Conservation (phyloP, 2,329 filamentous ascomycete genomes). For the Colletotrichum liaoningense region DNA sequence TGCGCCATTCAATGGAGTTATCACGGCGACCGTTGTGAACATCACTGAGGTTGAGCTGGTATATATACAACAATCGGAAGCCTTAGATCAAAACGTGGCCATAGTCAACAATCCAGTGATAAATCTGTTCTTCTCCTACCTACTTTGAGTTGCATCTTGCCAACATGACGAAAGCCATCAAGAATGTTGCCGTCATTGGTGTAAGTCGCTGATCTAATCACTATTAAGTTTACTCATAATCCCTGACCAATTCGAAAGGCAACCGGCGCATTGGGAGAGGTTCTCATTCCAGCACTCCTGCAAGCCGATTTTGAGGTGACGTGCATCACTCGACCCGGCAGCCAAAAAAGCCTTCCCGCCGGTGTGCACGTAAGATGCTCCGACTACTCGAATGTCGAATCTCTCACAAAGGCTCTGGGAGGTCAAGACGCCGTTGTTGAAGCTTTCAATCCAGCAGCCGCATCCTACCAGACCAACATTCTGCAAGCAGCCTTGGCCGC, state of each 20-base stretch:
- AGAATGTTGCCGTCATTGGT: conserved; percentile 10
- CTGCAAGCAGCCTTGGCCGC: conserved; percentile 36
- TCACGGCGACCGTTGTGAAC: not conserved
- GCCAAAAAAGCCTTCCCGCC: conserved; percentile 38
- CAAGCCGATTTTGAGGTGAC: not conserved
- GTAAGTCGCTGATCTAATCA: not conserved
- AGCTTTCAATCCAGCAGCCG: conserved; percentile 40
- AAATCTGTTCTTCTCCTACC: too few species aligned
- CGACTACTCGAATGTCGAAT: conserved; percentile 57
- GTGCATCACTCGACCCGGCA: not conserved
- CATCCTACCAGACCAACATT: conserved; percentile 36
- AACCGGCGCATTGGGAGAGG: conserved; percentile 8
- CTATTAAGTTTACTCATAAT: accelerated
- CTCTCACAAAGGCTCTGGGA: conserved; percentile 41
- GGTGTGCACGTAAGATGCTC: conserved; percentile 50
- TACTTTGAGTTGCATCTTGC: too few species aligned
- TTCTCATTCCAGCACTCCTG: conserved; percentile 9
- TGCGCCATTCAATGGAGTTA: not conserved
- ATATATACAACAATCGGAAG: not conserved
- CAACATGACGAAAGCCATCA: not conserved
- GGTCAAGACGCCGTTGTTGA: conserved; percentile 48
- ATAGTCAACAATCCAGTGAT: too few species aligned
- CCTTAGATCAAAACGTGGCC: too few species aligned
- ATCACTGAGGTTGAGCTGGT: too few species aligned
- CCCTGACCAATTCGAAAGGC: not conserved